These are phyloP conservation scores for Cladosporium sp. DNA, from an alignment of 2,329 filamentous ascomycete species.

Conservation along the genomic window DNA sequence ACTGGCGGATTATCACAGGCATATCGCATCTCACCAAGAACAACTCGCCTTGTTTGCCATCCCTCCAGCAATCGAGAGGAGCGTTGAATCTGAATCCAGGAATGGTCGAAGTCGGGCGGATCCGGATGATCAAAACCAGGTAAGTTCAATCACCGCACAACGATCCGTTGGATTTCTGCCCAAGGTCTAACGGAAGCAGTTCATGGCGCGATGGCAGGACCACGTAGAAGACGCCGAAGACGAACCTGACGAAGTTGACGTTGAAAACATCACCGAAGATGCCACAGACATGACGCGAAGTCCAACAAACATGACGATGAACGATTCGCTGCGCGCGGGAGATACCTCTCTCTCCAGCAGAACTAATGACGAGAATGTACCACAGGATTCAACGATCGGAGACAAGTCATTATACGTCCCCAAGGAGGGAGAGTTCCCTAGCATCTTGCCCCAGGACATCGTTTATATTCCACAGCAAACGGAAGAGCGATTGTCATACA, in stretches of 20 bases:
- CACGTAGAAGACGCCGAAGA: background rate
- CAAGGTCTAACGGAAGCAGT: background rate
- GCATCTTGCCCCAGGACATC: background rate
- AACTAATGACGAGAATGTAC: background rate
- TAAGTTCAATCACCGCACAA: background rate
- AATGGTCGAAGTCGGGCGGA: background rate
- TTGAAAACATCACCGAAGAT: background rate
- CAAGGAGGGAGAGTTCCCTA: background rate
- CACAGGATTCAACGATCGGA: no score
- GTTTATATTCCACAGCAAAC: background rate
- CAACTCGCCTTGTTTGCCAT: slow-evolving; percentile 12
- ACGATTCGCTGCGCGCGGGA: background rate
- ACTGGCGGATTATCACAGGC: slow-evolving; percentile 9
- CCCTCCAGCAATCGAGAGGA: background rate
- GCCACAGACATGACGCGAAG: no score
- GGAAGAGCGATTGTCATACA: background rate
- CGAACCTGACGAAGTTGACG: background rate
- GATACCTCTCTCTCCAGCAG: background rate
- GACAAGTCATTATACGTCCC: background rate
- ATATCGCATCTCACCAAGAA: slow-evolving; percentile 15
- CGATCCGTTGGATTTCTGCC: no score
- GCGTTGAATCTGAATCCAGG: background rate
- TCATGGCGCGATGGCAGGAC: background rate
- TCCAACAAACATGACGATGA: no score
- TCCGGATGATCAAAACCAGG: background rate